Evolutionary conservation across 1,284 basidiomycete species (phyloP).

Genomic region (Peniophora sp.): DNA sequence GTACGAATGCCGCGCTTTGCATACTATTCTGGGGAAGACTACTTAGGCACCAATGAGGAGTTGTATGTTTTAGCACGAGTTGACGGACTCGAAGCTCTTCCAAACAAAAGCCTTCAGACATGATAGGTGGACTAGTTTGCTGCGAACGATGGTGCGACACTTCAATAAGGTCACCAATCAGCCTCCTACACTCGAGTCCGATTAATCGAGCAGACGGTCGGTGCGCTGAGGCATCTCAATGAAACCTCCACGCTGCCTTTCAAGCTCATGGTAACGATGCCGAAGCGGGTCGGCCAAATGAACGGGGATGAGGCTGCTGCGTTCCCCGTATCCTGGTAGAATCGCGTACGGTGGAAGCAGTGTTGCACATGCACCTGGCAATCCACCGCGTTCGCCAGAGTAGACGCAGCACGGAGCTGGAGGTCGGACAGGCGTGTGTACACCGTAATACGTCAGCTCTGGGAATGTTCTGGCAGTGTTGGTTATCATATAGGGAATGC

Average conservation of each 20-base stretch:
- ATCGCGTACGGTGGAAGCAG: not conserved
- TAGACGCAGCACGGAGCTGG: conserved; percentile 43
- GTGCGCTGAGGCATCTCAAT: conserved; percentile 68
- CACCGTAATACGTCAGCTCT: conserved; percentile 3
- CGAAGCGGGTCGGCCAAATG: conserved; percentile 58
- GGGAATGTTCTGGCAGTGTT: not conserved
- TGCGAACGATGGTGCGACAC: conserved; percentile 60
- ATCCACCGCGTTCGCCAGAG: conserved; percentile 17
- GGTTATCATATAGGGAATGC: not conserved
- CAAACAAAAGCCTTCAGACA: conserved; percentile 72
- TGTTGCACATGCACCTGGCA: not conserved
- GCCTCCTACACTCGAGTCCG: conserved; percentile 19
- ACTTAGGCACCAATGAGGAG: not conserved
- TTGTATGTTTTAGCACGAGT: conserved; percentile 42
- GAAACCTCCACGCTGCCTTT: conserved; percentile 49
- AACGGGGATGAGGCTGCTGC: conserved; percentile 18
- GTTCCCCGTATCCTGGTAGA: not conserved
- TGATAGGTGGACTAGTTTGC: conserved; percentile 80
- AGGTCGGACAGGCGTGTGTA: conserved; percentile 8
- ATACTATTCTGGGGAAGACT: not conserved
- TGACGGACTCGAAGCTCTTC: conserved; percentile 71
- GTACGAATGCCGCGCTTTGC: not conserved
- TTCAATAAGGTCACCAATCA: conserved; percentile 73
- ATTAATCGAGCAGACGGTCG: conserved; percentile 51
- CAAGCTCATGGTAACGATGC: conserved; percentile 57